Base-by-base conservation (phyloP, 2,329 filamentous ascomycete genomes). In the Aspergillus terreus region DNA sequence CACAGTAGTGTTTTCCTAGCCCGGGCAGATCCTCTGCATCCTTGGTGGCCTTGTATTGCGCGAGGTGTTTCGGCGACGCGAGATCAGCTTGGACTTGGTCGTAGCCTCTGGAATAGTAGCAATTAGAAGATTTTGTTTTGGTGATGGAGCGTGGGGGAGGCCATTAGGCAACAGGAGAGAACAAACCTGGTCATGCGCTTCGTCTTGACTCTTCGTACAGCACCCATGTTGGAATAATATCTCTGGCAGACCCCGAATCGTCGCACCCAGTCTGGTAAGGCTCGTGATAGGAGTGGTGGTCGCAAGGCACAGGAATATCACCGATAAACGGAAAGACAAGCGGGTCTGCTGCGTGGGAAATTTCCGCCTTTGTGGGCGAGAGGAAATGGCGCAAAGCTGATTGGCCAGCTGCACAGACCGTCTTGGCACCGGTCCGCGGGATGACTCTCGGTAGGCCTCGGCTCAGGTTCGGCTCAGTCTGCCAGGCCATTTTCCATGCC, bases 11-110 rank as follows among this genome's bases (percentile, higher is more conserved):
- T 62, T 84, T 80, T 23, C 94, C 94, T 45, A 96, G 78, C 0
- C 85, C 92, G 3, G 94, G 94, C 33, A 96, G 80, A 64, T 97
- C 94, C 68, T 97, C 92, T 19, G 82, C 75, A 5, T 87, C 83
- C 67, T 96, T 95, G 41, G 85, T 83, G 46, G 84, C 81, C 68
- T 91, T 88, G 78, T 86, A 91, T 58, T 89, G 83, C 44, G 83
- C 76, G 32, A 99, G 83, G 67, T 97, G 92, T 69, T 86, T 88
- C 17, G 89, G 82, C 30, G 86, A 88, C 57, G 80, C 77, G 51
- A 96, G 74, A 71, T 99, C 94, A 58, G 85, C 83, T 67, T 92
- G 85, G 71, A 97, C 84, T 75, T 97, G 92, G 72, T 99, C 94
- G 65, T 96, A 80, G 72, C 95, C 92, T 72, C 94, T 94, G 65